phyloP scores from a whole-genome alignment of 2,329 filamentous ascomycete species.

The Leptographium galeiforme region DNA sequence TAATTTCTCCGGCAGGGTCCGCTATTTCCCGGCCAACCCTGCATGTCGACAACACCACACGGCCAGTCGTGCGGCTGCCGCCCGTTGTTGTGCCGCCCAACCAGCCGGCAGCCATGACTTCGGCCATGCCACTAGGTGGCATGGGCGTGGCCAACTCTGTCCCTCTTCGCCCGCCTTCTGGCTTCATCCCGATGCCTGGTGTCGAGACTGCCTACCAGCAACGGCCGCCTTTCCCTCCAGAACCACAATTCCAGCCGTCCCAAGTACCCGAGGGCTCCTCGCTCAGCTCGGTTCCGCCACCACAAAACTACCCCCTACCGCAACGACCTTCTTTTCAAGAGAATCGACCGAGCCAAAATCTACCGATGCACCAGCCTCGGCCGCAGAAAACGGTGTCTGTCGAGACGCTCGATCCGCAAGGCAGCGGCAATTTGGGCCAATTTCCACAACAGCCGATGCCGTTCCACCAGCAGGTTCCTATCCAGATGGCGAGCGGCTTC shows the following conservation, averaged over 20 bases:
- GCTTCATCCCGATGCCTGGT: too few species aligned
- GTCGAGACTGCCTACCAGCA: neutral
- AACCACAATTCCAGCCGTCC: neutral
- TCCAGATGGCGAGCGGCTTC: conserved; percentile 44
- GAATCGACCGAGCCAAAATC: conserved; percentile 33
- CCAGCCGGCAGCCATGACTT: neutral
- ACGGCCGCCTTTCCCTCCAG: neutral
- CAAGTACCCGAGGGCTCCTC: conserved; percentile 18
- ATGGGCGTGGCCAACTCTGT: conserved; percentile 1
- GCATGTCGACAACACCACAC: conserved; percentile 42
- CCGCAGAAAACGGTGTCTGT: conserved; percentile 92
- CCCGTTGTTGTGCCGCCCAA: conserved; percentile 26
- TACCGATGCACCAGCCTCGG: conserved; percentile 83
- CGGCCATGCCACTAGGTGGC: neutral
- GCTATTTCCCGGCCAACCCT: conserved; percentile 56
- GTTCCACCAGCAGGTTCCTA: conserved; percentile 88
- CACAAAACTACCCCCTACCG: conserved; percentile 44
- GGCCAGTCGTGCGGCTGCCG: conserved; percentile 70
- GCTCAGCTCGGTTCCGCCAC: conserved; percentile 40
- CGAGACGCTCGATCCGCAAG: conserved; percentile 80
- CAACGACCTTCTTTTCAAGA: conserved; percentile 46
- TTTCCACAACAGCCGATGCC: conserved; percentile 16
- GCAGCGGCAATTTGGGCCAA: conserved; percentile 19
- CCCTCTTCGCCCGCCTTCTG: conserved; percentile 4
- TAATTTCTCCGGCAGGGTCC: conserved; percentile 71